Percentiles rank a stretch among this genome's conserved stretches.
phyloP scores from a whole-genome alignment of 768 basidiomycete genomes.

The Zangia roseola region DNA sequence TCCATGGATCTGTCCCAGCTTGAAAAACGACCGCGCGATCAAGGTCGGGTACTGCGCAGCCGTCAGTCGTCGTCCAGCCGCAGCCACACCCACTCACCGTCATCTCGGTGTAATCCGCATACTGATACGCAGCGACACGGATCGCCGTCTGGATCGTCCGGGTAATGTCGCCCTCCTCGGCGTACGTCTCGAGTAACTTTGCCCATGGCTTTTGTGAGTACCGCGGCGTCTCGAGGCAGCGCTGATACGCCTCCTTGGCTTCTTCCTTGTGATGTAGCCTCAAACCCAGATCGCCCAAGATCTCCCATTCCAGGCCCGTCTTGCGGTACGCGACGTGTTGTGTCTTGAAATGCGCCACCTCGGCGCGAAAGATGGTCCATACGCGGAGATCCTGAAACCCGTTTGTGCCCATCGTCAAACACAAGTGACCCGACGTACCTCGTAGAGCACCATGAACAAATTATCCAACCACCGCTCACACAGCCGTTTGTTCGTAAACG shows the following conservation, averaged over 20 bases:
- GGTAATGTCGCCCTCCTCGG: slow-evolving; percentile 95
- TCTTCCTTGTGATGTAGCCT: slow-evolving; percentile 98
- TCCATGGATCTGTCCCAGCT: slow-evolving; percentile 89
- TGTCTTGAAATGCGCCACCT: slow-evolving; percentile 98
- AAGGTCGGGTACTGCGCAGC: slow-evolving; percentile 70
- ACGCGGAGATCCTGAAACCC: slow-evolving; percentile 80
- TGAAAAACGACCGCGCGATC: slow-evolving; percentile 89
- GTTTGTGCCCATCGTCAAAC: background rate
- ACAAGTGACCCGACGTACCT: slow-evolving; percentile 48
- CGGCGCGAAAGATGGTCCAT: slow-evolving; percentile 98
- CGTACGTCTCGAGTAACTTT: slow-evolving; percentile 92
- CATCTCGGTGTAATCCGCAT: slow-evolving; percentile 87
- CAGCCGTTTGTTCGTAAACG: slow-evolving; percentile 93
- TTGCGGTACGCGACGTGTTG: slow-evolving; percentile 98
- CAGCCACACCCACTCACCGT: slow-evolving; percentile 51
- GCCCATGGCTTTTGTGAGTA: slow-evolving; percentile 93
- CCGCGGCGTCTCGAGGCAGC: slow-evolving; percentile 81
- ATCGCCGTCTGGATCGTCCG: slow-evolving; percentile 90
- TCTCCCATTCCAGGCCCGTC: slow-evolving; percentile 97
- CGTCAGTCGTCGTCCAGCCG: background rate
- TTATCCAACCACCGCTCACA: slow-evolving; percentile 99
- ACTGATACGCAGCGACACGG: slow-evolving; percentile 89
- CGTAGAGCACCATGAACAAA: slow-evolving; percentile 96
- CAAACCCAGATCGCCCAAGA: slow-evolving; percentile 89
- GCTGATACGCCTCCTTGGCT: slow-evolving; percentile 96